Conservation (phyloP, 768 basidiomycete genomes). For the Auricularia heimuer region DNA sequence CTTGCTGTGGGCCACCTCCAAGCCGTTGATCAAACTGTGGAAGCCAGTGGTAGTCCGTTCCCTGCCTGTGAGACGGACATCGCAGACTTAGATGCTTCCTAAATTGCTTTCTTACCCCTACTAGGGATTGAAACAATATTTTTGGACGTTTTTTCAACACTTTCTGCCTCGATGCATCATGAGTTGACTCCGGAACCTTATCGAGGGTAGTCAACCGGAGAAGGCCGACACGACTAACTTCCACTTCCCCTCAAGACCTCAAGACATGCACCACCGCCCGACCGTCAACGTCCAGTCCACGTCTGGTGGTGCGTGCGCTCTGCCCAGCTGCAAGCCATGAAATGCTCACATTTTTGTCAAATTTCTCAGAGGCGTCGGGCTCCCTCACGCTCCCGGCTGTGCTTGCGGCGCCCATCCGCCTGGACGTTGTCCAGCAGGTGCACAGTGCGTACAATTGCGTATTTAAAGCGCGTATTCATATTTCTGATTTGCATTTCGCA, state of each 20-base stretch:
- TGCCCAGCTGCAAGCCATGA: not conserved
- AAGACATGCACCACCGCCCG: slow-evolving; percentile 79
- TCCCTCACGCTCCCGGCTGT: slow-evolving; percentile 93
- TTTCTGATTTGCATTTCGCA: slow-evolving; percentile 25
- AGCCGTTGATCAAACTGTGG: no score
- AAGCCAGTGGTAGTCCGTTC: no score
- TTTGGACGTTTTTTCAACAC: no score
- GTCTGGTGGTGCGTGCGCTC: slow-evolving; percentile 50
- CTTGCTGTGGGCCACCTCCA: no score
- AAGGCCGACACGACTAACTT: not conserved
- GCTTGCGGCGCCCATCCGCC: slow-evolving; percentile 93
- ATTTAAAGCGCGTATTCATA: not conserved
- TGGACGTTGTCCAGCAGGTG: slow-evolving; percentile 96
- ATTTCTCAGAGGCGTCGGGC: slow-evolving; percentile 58
- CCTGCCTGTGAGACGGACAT: no score
- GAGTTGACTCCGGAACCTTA: no score
- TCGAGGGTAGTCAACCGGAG: no score
- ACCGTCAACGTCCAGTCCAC: slow-evolving; percentile 76
- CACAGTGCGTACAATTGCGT: slow-evolving; percentile 74
- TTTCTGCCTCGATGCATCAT: no score
- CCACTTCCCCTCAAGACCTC: not conserved
- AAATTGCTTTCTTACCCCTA: no score
- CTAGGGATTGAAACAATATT: no score
- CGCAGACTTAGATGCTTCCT: no score
- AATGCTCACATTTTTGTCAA: not conserved